Conservation (phyloP, 176 grass and related monocot species). For the Lolium rigidum region DNA sequence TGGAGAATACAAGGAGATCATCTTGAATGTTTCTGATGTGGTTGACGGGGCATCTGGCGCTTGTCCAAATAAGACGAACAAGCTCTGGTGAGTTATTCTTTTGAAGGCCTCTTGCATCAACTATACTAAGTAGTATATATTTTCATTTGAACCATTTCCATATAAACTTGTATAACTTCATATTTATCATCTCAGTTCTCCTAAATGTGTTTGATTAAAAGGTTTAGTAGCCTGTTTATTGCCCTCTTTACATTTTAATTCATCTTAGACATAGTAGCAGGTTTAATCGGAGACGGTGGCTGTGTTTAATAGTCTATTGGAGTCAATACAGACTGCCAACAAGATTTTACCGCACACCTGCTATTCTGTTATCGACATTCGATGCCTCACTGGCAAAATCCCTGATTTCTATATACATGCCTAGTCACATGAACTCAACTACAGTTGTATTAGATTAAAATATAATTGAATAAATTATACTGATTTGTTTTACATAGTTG, state of each 20-base stretch:
- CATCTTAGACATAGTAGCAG: constrained; percentile 32
- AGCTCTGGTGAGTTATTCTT: constrained; percentile 41
- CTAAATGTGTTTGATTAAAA: constrained; percentile 23
- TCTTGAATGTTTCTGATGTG: neutral
- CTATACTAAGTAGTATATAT: constrained; percentile 18
- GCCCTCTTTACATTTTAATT: neutral
- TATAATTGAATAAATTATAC: constrained; percentile 12
- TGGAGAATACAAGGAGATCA: constrained; percentile 30
- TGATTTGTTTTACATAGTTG: constrained; percentile 13
- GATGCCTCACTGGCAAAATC: neutral
- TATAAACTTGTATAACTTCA: constrained; percentile 12
- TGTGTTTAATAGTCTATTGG: neutral
- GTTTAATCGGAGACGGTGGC: neutral
- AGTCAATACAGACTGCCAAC: neutral
- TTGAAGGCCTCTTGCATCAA: neutral
- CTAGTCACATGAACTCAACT: neutral
- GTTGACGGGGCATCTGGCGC: constrained; percentile 7
- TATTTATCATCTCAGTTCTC: neutral
- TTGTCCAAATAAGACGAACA: constrained; percentile 33
- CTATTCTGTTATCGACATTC: neutral
- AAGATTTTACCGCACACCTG: constrained; percentile 12
- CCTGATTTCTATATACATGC: constrained; percentile 23
- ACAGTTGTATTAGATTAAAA: constrained; percentile 4
- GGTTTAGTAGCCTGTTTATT: constrained; percentile 20
- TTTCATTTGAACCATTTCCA: constrained; percentile 31